Conservation (phyloP, 2,329 filamentous ascomycete species). For the Neonectria coccinea region DNA sequence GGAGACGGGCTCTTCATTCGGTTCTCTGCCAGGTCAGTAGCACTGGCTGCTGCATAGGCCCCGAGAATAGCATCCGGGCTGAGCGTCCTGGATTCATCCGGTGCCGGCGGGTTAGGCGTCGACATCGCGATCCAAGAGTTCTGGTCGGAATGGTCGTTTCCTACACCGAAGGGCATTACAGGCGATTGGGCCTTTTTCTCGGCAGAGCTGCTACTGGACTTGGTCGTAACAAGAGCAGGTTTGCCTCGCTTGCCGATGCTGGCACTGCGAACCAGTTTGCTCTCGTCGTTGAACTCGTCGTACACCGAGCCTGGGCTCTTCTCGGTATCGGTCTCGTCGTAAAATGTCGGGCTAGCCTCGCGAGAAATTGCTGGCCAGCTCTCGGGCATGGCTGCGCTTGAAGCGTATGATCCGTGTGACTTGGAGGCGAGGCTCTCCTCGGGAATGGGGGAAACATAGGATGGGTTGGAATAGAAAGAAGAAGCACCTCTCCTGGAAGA, state of each 20-base stretch:
- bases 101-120: conserved; percentile 35
- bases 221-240: conserved; percentile 64
- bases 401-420: conserved; percentile 75
- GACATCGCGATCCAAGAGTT: conserved; percentile 60
- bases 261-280: conserved; percentile 69
- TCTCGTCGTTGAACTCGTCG: conserved; percentile 66
- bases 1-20: conserved; percentile 47
- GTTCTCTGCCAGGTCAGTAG: conserved; percentile 54
- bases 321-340: conserved; percentile 63
- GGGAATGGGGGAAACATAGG: conserved; percentile 79
- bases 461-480: conserved; percentile 73
- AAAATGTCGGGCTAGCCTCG: conserved; percentile 59
- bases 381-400: conserved; percentile 78
- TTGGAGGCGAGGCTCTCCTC: conserved; percentile 73
- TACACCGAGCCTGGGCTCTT: conserved; percentile 55
- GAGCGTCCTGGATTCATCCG: conserved; percentile 39
- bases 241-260: conserved; percentile 72
- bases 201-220: conserved; percentile 30
- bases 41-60: conserved; percentile 63
- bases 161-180: conserved; percentile 56
- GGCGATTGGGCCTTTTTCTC: conserved; percentile 52
- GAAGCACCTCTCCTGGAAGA: conserved; percentile 70
- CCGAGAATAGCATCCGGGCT: conserved; percentile 62
- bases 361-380: conserved; percentile 69
- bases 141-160: conserved; percentile 61